Evolutionary conservation across 1,139 yeast genomes (phyloP), one percentile per base, ranked within the genome.

Genomic region (Blastobotrys elegans): DNA sequence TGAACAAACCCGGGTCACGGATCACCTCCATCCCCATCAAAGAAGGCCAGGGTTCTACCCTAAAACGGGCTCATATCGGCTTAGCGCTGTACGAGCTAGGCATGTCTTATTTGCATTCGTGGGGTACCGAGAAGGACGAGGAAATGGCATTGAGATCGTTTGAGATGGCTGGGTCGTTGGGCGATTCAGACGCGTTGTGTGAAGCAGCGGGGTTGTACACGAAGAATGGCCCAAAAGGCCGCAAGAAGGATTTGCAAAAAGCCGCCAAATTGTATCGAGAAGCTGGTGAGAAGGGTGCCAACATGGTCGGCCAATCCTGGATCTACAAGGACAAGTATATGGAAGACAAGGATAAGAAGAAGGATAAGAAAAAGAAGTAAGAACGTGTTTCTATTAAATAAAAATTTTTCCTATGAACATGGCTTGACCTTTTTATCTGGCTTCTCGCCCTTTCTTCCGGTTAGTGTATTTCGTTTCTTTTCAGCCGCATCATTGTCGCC

Each of bases 401-500:
- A 24, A 31, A 24, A 10, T 5, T 5, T 21, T 37, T 4, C 6
- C 21, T 24, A 37, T 24, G 29, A 37, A 10, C 31, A 37, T 37
- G 29, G 21, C 6, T 37, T 37, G 32, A 34, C 30, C 24, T 43
- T 43, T 13, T n/a, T 8, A n/a, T 18, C 40, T 20, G 44, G 49
- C 11, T 36, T 37, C 17, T 32, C 31, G 4, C 41, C 40, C 18
- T 31, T 29, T 31, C 20, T 33, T 8, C 49, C 49, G 13, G 49
- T 48, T 4, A 45, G 8, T 8, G 45, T 36, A 22, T 47, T 43
- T 36, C 53, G 46, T 39, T 50, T 40, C 45, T 54, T 55, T 57
- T 75, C 76, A 49, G 80, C 68, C 40, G 73, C 68, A 17, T 80
- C 95, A 64, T 92, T 92, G 62, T 89, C 96, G 13, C 97, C 97